phyloP scores from a whole-genome alignment of 2,329 filamentous ascomycete genomes.

The Diaporthe ampelina region DNA sequence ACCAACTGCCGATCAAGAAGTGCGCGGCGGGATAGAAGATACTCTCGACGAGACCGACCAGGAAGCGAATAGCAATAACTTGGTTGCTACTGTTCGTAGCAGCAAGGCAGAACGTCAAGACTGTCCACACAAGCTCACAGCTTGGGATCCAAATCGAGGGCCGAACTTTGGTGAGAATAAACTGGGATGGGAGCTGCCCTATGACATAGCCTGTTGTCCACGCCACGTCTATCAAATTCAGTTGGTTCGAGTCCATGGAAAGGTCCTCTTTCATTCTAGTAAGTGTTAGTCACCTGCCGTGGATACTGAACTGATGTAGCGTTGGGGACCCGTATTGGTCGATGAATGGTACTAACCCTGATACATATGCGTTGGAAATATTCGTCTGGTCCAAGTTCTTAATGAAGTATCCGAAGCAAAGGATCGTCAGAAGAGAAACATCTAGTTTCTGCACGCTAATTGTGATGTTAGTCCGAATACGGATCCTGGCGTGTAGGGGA shows the following conservation, averaged over 20 bases:
- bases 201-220: conserved; percentile 75
- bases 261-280: not conserved
- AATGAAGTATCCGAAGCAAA: conserved; percentile 56
- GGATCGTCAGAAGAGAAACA: conserved; percentile 53
- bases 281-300: not conserved
- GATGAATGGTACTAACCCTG: not conserved
- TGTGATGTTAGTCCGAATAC: no score
- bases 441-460: conserved; percentile 47
- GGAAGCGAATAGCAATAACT: conserved; percentile 58
- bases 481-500: no score
- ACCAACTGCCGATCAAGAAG: conserved; percentile 59
- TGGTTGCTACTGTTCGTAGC: conserved; percentile 52
- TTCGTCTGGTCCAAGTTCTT: conserved; percentile 52
- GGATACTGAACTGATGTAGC: no score
- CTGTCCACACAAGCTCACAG: conserved; percentile 55
- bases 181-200: conserved; percentile 56
- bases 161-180: conserved; percentile 58
- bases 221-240: conserved; percentile 65
- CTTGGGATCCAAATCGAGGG: conserved; percentile 58
- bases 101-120: conserved; percentile 54
- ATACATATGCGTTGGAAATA: conserved; percentile 59
- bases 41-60: conserved; percentile 57
- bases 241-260: conserved; percentile 60
- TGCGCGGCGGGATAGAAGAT: conserved; percentile 56
- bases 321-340: not conserved